Percentiles rank a stretch among this genome's conserved stretches.
phyloP scores from a whole-genome alignment of 345 rosid species.

The Angophora floribunda region DNA sequence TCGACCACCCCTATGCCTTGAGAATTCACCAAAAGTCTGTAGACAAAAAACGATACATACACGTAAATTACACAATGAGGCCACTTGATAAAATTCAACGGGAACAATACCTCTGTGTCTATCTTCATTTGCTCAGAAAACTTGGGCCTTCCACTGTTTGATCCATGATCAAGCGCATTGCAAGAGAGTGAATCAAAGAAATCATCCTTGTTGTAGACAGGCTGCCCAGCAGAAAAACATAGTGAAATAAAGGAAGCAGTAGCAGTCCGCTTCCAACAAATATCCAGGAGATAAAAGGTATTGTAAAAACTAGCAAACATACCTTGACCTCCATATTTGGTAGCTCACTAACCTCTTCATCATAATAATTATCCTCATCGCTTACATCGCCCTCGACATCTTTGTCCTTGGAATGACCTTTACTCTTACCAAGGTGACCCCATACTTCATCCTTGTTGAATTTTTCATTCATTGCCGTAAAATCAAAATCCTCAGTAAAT shows the following conservation, averaged over 20 bases:
- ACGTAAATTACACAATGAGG: neutral
- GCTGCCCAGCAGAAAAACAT: conserved; percentile 24
- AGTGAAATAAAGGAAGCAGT: neutral
- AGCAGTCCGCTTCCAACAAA: neutral
- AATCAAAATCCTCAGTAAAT: conserved; percentile 90
- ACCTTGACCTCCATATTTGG: conserved; percentile 45
- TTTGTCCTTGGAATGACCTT: conserved; percentile 19
- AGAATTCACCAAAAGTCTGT: conserved; percentile 69
- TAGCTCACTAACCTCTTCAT: conserved; percentile 35
- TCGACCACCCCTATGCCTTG: conserved; percentile 44
- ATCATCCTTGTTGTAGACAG: conserved; percentile 87
- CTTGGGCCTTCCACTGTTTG: conserved; percentile 59
- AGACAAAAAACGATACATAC: neutral
- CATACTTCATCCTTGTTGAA: conserved; percentile 94
- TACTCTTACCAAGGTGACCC: conserved; percentile 88
- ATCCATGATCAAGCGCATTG: conserved; percentile 31
- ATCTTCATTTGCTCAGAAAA: conserved; percentile 83
- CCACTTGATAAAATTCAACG: neutral
- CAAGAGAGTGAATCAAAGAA: conserved; percentile 80
- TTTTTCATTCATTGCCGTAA: conserved; percentile 88
- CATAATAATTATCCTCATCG: conserved; percentile 46
- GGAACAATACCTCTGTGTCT: conserved; percentile 66
- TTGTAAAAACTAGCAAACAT: neutral
- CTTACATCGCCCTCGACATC: conserved; percentile 22
- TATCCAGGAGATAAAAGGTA: neutral